Evolutionary conservation across 345 rosid species (phyloP), one percentile per base, ranked within the genome.

Genomic region (Microthlaspi erraticum): DNA sequence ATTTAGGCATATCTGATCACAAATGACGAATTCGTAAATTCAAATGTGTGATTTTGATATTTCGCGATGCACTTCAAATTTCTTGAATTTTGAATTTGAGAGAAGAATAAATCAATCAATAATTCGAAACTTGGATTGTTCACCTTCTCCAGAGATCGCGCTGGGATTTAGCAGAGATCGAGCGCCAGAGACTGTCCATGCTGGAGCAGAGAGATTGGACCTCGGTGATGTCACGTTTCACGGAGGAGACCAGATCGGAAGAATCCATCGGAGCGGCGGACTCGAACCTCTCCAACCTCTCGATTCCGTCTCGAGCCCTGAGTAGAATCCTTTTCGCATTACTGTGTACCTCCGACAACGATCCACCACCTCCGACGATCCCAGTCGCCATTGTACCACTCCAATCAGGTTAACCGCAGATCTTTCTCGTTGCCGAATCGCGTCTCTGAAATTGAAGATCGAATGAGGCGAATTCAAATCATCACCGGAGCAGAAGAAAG

Each of bases 81-180:
- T 19, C 31, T 14, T 5, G 19, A 44, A 14, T 7, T 17, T 48
- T 6, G 3, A 3, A 39, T 1, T 6, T 0, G 29, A 1, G 13
- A 11, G 64, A 31, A 29, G 9, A 16, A 31, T 34, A 5, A 14
- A 8, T 17, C n/a, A 19, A 11, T n/a, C n/a, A n/a, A 10, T 26
- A 6, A 58, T 31, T 19, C 1, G 10, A 32, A 46, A 10, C 19
- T 18, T 1, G 17, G 16, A 23, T 38, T 58, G 59, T 13, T 63
- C 59, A 86, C 95, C 97, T 83, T 81, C 84, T 84, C 97, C 99
- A 94, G 78, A 94, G 97, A 85, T 94, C 97, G 59, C 99, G 97
- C 16, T 89, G 97, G 1, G 97, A 81, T 72, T 88, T 86, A 60
- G 87, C 79, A 60, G 86, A 71, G 29, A 94, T 73, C 10, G 92